A percentile compares a stretch with the other conserved stretches of the same genome.
Conservation (phyloP, 768 basidiomycete species). For the Suillus bovinus region DNA sequence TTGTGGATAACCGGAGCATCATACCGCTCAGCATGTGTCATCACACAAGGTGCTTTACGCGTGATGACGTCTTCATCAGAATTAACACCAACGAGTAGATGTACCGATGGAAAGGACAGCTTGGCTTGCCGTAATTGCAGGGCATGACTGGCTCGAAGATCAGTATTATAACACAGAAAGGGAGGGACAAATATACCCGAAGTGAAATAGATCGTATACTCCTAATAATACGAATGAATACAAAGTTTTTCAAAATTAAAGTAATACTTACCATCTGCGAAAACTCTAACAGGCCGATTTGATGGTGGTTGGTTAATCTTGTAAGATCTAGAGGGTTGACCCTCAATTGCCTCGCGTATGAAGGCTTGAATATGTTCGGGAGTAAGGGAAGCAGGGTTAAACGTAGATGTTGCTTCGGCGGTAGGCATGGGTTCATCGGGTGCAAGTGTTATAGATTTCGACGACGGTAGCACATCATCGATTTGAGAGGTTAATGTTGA, state of each 20-base stretch:
- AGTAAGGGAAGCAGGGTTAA: constrained; percentile 68
- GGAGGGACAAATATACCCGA: constrained; percentile 58
- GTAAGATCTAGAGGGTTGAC: constrained; percentile 65
- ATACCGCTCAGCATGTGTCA: constrained; percentile 86
- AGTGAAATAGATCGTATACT: constrained; percentile 98
- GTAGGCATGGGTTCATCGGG: constrained; percentile 45
- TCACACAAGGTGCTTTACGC: constrained; percentile 83
- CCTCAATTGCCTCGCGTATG: constrained; percentile 74
- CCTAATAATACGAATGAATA: constrained; percentile 44
- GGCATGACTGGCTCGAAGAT: constrained; percentile 67
- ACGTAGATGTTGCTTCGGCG: constrained; percentile 38
- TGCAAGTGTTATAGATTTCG: constrained; percentile 21
- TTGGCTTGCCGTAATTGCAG: constrained; percentile 97
- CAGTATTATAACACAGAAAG: constrained; percentile 5
- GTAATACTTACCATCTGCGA: constrained; percentile 78
- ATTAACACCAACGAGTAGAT: constrained; percentile 92
- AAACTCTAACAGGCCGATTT: constrained; percentile 82
- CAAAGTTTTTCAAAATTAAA: background rate
- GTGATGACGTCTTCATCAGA: constrained; percentile 79
- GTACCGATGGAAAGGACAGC: constrained; percentile 84
- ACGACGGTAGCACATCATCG: constrained; percentile 20
- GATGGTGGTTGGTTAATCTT: constrained; percentile 84
- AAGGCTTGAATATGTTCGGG: constrained; percentile 79
- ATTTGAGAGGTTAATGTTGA: constrained; percentile 53
- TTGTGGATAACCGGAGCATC: constrained; percentile 15